Percentiles rank a stretch among this genome's conserved stretches.
Conservation (phyloP, 2,329 filamentous ascomycete genomes). For the Endothia cerciana region DNA sequence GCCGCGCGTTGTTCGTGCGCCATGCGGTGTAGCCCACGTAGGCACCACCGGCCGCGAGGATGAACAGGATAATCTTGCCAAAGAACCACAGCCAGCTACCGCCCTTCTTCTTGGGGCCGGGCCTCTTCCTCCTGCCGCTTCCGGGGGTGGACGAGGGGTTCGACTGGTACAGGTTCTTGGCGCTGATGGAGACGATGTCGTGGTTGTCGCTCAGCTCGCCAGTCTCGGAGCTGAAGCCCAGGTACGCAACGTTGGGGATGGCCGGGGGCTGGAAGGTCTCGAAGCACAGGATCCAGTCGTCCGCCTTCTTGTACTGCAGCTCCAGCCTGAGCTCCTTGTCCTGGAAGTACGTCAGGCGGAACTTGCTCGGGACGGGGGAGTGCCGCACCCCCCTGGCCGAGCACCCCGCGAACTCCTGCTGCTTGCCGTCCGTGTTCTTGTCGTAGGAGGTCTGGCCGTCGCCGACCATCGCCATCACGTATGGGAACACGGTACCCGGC, state of each 20-base stretch:
- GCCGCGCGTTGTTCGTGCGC: conserved; percentile 66
- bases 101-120: conserved; percentile 48
- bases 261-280: conserved; percentile 70
- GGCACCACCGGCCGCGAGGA: conserved; percentile 68
- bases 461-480: conserved; percentile 97
- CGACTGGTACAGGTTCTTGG: conserved; percentile 83
- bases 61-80: conserved; percentile 80
- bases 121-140: conserved; percentile 39
- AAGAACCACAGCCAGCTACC: conserved; percentile 67
- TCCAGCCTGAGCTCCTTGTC: conserved; percentile 90
- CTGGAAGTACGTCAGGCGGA: conserved; percentile 92
- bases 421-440: conserved; percentile 92
- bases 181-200: conserved; percentile 86
- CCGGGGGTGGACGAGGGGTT: conserved; percentile 52
- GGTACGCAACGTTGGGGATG: conserved; percentile 77
- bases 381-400: conserved; percentile 91
- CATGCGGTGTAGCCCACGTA: conserved; percentile 90
- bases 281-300: conserved; percentile 90
- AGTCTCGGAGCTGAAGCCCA: conserved; percentile 84
- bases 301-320: conserved; percentile 89
- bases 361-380: conserved; percentile 77
- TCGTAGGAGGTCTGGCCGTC: conserved; percentile 90
- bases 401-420: conserved; percentile 90
- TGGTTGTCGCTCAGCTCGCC: conserved; percentile 97
- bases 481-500: conserved; percentile 92